phyloP scores from a whole-genome alignment of 164 flowering plant species.

The Liquidambar formosana region DNA sequence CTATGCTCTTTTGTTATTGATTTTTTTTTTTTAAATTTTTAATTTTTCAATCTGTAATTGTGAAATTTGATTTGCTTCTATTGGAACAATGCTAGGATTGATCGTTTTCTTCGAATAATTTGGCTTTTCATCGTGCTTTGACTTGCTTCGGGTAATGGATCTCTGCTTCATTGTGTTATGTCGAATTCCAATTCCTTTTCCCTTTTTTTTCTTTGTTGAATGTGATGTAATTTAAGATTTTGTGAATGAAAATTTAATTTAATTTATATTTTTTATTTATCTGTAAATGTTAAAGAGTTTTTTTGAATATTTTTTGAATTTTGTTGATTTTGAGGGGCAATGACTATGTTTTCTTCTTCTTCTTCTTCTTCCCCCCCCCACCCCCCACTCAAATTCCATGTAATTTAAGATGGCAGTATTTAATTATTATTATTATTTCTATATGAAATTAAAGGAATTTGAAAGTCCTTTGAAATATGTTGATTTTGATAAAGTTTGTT shows the following conservation, averaged over 20 bases:
- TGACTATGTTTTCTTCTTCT: not conserved
- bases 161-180: no score
- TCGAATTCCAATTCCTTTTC: no score
- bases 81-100: not conserved
- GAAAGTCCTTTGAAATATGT: not conserved
- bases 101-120: not conserved
- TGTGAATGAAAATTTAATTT: not conserved
- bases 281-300: not conserved
- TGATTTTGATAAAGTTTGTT: not conserved
- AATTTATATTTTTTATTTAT: not conserved
- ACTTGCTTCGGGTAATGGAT: no score
- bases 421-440: not conserved
- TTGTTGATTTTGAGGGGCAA: not conserved
- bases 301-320: not conserved
- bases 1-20: not conserved
- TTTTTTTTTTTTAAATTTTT: not conserved
- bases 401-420: no score
- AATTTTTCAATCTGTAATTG: not conserved
- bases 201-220: no score
- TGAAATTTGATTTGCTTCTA: not conserved
- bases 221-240: slow-evolving; percentile 1
- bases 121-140: not conserved
- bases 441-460: not conserved
- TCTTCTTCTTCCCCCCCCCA: no score
- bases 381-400: no score